Evolutionary conservation across 495 filamentous ascomycete species (phyloP), one percentile per base, ranked within the genome.

Genomic region (Pseudevernia furfuracea): DNA sequence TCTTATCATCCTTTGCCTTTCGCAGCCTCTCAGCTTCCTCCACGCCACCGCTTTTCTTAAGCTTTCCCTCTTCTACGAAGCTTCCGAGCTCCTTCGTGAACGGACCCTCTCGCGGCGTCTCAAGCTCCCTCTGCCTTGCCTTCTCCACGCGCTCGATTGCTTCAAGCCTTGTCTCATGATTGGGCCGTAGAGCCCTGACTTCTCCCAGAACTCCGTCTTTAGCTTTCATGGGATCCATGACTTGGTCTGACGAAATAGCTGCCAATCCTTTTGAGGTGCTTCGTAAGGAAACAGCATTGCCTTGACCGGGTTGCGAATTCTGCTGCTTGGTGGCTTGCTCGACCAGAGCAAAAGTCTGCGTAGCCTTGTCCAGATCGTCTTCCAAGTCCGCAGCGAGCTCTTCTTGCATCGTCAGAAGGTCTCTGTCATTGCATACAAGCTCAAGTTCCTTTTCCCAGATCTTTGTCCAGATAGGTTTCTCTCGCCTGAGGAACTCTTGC

Each of bases 391-490:
- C 85, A 63, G 89, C 89, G 30, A 97, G 82, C 49, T 96, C 94
- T 74, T 99, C 94, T 75, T 95, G 90, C 79, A 96, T 87, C 23
- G 90, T 94, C 60, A 97, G 82, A 70, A 96, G 85, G 71, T 97
- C 93, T 69, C 92, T 86, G 67, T 96, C 95, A 67, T 92, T 90
- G 76, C 92, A 97, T 19, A 99, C 94, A 57, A 91, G 82, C 74
- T 96, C 87, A 56, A 99, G 79, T 70, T 97, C 92, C 75, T 91
- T 89, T 82, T 97, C 92, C 94, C 95, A 97, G 65, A 97, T 94
- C 81, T 96, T 96, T 32, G 89, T 95, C 91, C 94, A 99, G 55
- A 96, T 77, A 0, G 94, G 94, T 75, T 95, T 96, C 82, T 99
- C 94, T 32, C 81, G 81, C 68, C 87, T 87, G 73, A 97, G 82